phyloP scores from a whole-genome alignment of 352 stramenopile species.

The Phytopythium montanum region DNA sequence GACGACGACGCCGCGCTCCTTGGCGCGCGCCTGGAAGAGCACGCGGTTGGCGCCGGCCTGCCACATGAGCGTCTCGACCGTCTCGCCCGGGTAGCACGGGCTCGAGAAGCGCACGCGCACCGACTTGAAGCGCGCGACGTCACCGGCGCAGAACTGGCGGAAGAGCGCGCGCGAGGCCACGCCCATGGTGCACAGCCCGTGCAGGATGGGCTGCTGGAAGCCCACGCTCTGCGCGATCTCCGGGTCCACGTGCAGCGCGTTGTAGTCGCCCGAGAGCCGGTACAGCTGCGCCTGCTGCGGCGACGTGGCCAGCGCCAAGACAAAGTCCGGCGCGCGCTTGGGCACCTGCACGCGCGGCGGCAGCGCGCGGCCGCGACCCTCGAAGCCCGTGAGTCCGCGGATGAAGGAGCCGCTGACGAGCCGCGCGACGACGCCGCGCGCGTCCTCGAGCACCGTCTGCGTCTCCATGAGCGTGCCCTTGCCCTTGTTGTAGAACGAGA shows the following conservation, averaged over 20 bases:
- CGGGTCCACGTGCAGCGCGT: slow-evolving; percentile 92
- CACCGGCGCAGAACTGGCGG: slow-evolving; percentile 70
- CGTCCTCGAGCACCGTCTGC: slow-evolving; percentile 77
- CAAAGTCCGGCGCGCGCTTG: slow-evolving; percentile 60
- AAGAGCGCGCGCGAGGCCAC: slow-evolving; percentile 77
- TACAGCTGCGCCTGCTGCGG: slow-evolving; percentile 88
- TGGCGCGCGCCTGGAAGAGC: slow-evolving; percentile 68
- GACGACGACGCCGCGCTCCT: slow-evolving; percentile 72
- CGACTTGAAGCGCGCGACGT: slow-evolving; percentile 71
- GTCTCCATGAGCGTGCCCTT: slow-evolving; percentile 83
- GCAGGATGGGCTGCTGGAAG: slow-evolving; percentile 89
- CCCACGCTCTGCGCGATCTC: slow-evolving; percentile 69
- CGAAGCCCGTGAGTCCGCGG: slow-evolving; percentile 70
- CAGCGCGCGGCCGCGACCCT: slow-evolving; percentile 61
- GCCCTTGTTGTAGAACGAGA: slow-evolving; percentile 85
- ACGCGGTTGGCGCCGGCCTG: slow-evolving; percentile 44
- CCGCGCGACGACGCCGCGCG: slow-evolving; percentile 52
- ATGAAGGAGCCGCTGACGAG: slow-evolving; percentile 83
- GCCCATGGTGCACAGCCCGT: slow-evolving; percentile 93
- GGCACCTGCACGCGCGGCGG: slow-evolving; percentile 74
- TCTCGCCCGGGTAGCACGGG: slow-evolving; percentile 84
- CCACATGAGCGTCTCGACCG: slow-evolving; percentile 85
- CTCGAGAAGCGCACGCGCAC: slow-evolving; percentile 88
- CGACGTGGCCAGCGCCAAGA: slow-evolving; percentile 62
- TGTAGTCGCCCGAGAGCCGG: slow-evolving; percentile 94